Evolutionary conservation across 2,329 filamentous ascomycete species (phyloP).

Genomic region (Volutella citrinella): DNA sequence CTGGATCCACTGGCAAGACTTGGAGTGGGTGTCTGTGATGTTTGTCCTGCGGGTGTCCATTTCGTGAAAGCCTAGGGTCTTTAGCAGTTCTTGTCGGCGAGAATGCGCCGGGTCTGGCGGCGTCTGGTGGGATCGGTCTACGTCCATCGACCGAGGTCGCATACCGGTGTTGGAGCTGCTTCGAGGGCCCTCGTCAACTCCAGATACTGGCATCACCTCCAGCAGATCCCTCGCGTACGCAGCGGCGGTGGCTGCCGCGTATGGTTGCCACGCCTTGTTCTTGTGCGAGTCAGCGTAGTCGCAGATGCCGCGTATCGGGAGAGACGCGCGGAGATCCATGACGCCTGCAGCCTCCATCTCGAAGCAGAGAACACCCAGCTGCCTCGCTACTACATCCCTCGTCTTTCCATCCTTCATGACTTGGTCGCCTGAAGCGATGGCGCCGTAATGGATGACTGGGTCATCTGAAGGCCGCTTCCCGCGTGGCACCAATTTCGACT

Average conservation of each 20-base stretch:
- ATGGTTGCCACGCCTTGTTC: conserved; percentile 2
- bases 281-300: conserved; percentile 4
- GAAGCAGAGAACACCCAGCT: conserved; percentile 19
- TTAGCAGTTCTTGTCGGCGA: conserved; percentile 12
- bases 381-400: conserved; percentile 26
- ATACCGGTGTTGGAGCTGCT: too few species aligned
- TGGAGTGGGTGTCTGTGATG: conserved; percentile 33
- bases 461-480: neutral
- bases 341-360: conserved; percentile 32
- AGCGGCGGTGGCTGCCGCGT: neutral
- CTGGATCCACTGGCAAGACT: conserved; percentile 19
- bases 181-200: too few species aligned
- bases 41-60: conserved; percentile 34
- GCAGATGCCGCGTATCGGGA: conserved; percentile 27
- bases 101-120: neutral
- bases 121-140: too few species aligned
- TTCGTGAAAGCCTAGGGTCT: conserved; percentile 35
- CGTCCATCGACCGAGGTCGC: too few species aligned
- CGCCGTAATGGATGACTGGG: conserved; percentile 7
- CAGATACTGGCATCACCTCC: neutral
- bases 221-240: conserved; percentile 8
- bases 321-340: conserved; percentile 26
- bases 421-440: conserved; percentile 30
- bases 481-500: accelerated
- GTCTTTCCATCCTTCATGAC: conserved; percentile 33